These are phyloP conservation scores for Fraxinus anomala DNA, from an alignment of 257 asterid genomes.

Conservation along the genomic window DNA sequence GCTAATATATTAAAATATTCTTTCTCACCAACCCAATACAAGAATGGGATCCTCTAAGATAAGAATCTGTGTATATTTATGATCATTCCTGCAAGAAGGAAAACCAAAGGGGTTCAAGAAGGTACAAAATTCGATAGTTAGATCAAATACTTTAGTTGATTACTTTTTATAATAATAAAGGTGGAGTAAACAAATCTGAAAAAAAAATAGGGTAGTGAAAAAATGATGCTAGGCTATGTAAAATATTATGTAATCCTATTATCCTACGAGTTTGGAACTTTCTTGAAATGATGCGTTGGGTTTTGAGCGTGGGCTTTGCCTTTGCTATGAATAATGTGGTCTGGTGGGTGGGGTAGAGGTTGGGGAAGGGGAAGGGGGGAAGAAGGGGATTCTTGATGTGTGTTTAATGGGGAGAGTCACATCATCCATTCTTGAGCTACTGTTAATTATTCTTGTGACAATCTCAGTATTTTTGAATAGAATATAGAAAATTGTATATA, in stretches of 20 bases:
- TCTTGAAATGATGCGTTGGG: constrained; percentile 21
- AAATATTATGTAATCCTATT: neutral
- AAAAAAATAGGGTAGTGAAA: neutral
- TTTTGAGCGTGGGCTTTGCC: neutral
- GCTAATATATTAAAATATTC: neutral
- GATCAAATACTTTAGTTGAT: constrained; percentile 1
- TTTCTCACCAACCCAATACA: neutral
- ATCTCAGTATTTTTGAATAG: too few relatives aligned
- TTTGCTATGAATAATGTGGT: neutral
- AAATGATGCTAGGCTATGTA: neutral
- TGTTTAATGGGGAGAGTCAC: constrained; percentile 21
- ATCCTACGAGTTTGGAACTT: constrained; percentile 18
- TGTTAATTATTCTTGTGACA: neutral
- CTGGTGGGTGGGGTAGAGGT: constrained; percentile 8
- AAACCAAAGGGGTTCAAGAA: neutral
- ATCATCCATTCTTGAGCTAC: constrained; percentile 3
- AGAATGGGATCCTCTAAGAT: constrained; percentile 30
- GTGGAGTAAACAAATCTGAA: neutral
- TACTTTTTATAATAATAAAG: constrained; percentile 10
- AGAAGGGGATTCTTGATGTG: neutral
- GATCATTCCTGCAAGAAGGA: constrained; percentile 19
- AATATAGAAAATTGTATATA: too few relatives aligned
- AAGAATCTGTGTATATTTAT: constrained; percentile 36
- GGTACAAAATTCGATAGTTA: neutral
- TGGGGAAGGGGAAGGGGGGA: neutral